Evolutionary conservation across 257 asterid genomes (phyloP), one percentile per base, ranked within the genome.

Genomic region (Marsdenia floribunda): DNA sequence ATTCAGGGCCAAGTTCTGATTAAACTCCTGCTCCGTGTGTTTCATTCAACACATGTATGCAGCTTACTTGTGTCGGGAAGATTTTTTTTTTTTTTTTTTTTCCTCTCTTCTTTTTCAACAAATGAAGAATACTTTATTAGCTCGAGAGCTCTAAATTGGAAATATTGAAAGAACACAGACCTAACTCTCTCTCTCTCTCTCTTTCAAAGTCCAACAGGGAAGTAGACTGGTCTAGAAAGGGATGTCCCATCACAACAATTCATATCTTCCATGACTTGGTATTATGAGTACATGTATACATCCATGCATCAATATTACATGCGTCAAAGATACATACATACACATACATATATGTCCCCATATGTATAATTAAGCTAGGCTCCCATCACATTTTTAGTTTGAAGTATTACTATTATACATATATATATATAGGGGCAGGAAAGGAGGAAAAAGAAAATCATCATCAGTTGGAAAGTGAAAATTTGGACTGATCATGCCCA

Each of bases 191-290:
- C 73, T 44, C 47, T 42, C 49, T 44, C 65, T 80, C 72, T 29
- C 33, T 54, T 71, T 55, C 50, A 78, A 77, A 79, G 80, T 79
- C 82, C 77, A 81, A 57, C 75, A 26, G 38, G 37, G 73, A 78
- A 16, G 40, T 77, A 73, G 80, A 77, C 73, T 46, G 70, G 80
- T 77, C 80, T 71, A 16, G 67, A 40, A 65, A 53, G 59, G 55
- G 72, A n/a, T 72, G 72, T 53, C 77, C 78, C 42, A 76, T 59
- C 68, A 38, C 63, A 66, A 19, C 24, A 38, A 46, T 49, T 54
- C 4, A 68, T 46, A 55, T 21, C 3, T 21, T 47, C 7, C 11
- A 29, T 65, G 70, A 60, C 29, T 61, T 58, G 49, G 57, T 65
- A 52, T 52, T 12, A 13, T 49, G 18, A 47, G 21, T 52, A 18